These are phyloP conservation scores for Rhizophora mangle DNA, from an alignment of 345 rosid genomes.

Conservation along the genomic window DNA sequence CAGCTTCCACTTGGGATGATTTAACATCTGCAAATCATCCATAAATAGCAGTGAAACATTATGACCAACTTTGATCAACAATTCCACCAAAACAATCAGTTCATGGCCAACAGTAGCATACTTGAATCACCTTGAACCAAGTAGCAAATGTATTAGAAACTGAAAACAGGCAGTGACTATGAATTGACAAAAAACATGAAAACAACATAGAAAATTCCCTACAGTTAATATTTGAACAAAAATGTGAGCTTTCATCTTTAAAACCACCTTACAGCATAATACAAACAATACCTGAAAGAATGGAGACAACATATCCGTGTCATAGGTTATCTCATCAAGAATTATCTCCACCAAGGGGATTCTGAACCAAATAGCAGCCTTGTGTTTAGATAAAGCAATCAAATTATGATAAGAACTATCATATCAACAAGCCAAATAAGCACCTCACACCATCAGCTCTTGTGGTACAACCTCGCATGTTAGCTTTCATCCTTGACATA, in stretches of 20 bases:
- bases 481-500: conserved; percentile 61
- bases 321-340: conserved; percentile 65
- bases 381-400: not conserved
- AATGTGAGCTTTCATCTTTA: not conserved
- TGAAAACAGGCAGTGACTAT: not conserved
- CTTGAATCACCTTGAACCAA: not conserved
- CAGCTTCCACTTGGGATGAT: conserved; percentile 78
- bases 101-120: not conserved
- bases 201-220: not conserved
- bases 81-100: not conserved
- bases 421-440: conserved; percentile 9
- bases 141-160: not conserved
- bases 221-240: not conserved
- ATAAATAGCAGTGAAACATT: not conserved
- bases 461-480: conserved; percentile 45
- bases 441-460: conserved; percentile 87
- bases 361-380: conserved; percentile 39
- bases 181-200: not conserved
- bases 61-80: not conserved
- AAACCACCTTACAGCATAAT: not conserved
- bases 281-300: conserved; percentile 55
- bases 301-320: conserved; percentile 44
- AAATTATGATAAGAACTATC: conserved; percentile 8
- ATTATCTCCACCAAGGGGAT: conserved; percentile 70
- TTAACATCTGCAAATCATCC: conserved; percentile 49